Evolutionary conservation across 805 yeast species (phyloP), one percentile per base, ranked within the genome.

Genomic region (Cyberlindnera samutprakarnensis): DNA sequence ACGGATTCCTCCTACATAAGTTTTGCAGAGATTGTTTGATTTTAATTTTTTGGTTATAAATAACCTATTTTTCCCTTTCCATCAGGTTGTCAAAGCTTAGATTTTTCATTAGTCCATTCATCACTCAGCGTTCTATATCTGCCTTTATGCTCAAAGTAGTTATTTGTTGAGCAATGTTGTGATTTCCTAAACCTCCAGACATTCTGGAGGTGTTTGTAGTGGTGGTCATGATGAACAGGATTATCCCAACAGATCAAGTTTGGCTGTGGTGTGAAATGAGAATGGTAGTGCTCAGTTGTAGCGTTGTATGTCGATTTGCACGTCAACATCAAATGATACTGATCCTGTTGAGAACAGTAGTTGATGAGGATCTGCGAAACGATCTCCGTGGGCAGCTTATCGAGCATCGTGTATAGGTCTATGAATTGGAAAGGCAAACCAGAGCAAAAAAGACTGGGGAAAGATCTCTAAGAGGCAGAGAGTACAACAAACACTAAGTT

Each of bases 321-420:
- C 3, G 50, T 43, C 3, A 45, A 32, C 39, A 42, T 42, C 12
- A 47, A 30, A 6, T 38, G 28, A 28, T 36, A 45, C 18, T 44
- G 47, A 18, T 43, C 50, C 12, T 42, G 29, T 27, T 31, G 30
- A 13, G 39, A 38, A 25, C 42, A 31, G 31, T 31, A 36, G 5
- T 36, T 38, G 16, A 39, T 29, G 11, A 47, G 31, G 21, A 43
- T 49, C 17, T 37, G 33, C 3, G 42, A 35, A 14, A 47, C 24
- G 15, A 47, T 30, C 32, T 47, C 52, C 2, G 38, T 38, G 18
- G 52, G 52, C 1, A 47, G 36, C 29, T 31, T 45, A 30, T 45
- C 49, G 1, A 47, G 35, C 52, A 47, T 47, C 7, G 17, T 13
- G 2, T n/a, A 14, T 5, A n/a, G 5, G 22, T 8, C 14, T 16